These are phyloP conservation scores for Nothopassalora personata DNA, from an alignment of 2,329 filamentous ascomycete genomes.

Conservation along the genomic window DNA sequence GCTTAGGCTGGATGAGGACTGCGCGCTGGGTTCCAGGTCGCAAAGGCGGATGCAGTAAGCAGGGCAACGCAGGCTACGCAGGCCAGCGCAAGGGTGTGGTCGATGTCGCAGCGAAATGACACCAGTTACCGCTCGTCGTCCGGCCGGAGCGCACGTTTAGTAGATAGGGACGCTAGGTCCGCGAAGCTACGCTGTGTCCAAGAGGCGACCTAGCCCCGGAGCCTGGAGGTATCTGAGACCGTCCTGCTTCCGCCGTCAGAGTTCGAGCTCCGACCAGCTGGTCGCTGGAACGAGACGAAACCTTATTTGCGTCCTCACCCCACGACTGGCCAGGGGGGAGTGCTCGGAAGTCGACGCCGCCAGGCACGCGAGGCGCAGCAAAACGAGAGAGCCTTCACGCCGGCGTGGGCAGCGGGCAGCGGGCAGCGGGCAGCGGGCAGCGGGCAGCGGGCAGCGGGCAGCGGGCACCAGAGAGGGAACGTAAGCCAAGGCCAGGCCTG, in stretches of 20 bases:
- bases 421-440: background rate
- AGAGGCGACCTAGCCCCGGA: background rate
- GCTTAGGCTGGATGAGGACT: background rate
- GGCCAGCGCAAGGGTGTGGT: slow-evolving; percentile 6
- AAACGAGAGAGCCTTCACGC: background rate
- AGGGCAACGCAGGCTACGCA: slow-evolving; percentile 5
- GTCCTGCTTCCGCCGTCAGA: background rate
- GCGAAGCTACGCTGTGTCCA: slow-evolving; percentile 1
- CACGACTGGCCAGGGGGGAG: slow-evolving; percentile 7
- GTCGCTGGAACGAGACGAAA: slow-evolving; percentile 5
- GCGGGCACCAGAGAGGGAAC: too few species aligned
- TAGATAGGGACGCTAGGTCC: slow-evolving; percentile 5
- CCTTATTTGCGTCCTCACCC: slow-evolving; percentile 4
- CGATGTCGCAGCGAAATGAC: slow-evolving; percentile 9
- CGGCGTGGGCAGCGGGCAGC: background rate
- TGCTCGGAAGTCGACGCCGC: background rate
- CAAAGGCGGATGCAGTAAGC: slow-evolving; percentile 2
- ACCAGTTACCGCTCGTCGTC: background rate
- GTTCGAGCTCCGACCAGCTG: background rate
- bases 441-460: too few species aligned
- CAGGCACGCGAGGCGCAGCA: background rate
- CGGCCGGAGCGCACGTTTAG: background rate
- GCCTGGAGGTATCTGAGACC: background rate
- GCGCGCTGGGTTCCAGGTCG: slow-evolving; percentile 5
- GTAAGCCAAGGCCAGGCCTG: too few species aligned